Evolutionary conservation across 2,329 filamentous ascomycete genomes (phyloP), one percentile per base, ranked within the genome.

Genomic region (Microascus cirrosus): DNA sequence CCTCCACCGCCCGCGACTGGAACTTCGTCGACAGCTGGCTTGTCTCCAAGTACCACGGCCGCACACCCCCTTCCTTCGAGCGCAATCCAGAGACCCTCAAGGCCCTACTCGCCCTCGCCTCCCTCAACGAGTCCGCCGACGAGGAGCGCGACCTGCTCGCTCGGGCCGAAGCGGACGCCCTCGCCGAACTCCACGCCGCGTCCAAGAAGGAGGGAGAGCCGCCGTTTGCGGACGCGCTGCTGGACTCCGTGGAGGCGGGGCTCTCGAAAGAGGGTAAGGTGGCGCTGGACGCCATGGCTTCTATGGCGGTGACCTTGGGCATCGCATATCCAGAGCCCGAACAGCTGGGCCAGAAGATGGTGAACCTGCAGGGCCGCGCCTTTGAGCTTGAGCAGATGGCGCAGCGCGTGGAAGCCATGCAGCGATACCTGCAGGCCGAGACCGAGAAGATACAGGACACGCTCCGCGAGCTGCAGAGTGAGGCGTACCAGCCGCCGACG

Each of bases 1-100:
- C 89, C 61, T 87, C 88, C 13, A 85, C 88, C 61, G 89, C 90
- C 53, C 92, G 93, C 68, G 92, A 96, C 72, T 97, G 93, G 93
- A 86, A 85, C 58, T 90, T 89, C 63, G 81, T 96, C 63, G 90
- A 95, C 71, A 77, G 77, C 64, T 97, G 93, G 92, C 82, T 96
- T 12, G 77, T 79, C 53, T 79, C 81, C 60, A 88, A 88, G 66
- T 89, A 88, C 63, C 76, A 77, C 52, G 80, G 82, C 34, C 81
- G 80, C 53, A 69, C 79, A 0, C 74, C 86, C 0, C 91, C 90
- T 0, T 68, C 77, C 0, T 96, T 96, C 69, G 93, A 97, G 73
- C 86, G 90, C 65, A 96, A 94, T 67, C 79, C 86, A 34, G 88
- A 93, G 53, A 96, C 92, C 0, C 77, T 96, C 55, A 85, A 84